Evolutionary conservation across 2,329 filamentous ascomycete genomes (phyloP).

Genomic region (Coleophoma eucalyptorum): DNA sequence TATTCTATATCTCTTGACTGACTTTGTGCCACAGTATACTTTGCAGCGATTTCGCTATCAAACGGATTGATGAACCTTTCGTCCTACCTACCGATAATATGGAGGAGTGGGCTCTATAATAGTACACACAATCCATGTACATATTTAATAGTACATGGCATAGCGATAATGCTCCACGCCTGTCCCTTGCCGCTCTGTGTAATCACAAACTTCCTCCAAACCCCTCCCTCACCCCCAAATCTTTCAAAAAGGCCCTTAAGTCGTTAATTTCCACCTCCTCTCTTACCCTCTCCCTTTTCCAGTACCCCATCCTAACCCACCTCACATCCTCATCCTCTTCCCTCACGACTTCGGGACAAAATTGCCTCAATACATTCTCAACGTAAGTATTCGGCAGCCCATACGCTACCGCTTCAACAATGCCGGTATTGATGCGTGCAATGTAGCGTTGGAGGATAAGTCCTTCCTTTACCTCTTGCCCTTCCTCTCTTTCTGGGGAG

Average conservation of each 20-base stretch:
- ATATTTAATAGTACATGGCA: neutral
- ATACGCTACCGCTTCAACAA: constrained; percentile 45
- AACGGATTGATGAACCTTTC: constrained; percentile 91
- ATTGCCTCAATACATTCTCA: constrained; percentile 7
- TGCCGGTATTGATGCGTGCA: constrained; percentile 58
- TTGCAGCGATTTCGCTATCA: constrained; percentile 93
- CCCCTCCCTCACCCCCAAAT: too few species aligned
- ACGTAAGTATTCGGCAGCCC: constrained; percentile 46
- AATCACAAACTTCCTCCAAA: too few species aligned
- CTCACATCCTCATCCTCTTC: constrained; percentile 3
- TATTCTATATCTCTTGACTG: constrained; percentile 13
- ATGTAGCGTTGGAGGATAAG: constrained; percentile 54
- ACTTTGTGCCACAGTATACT: constrained; percentile 62
- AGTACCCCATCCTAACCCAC: neutral
- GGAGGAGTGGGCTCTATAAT: constrained; percentile 74
- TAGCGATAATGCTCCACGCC: neutral
- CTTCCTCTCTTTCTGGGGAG: constrained; percentile 21
- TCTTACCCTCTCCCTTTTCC: too few species aligned
- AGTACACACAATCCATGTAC: neutral
- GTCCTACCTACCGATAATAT: constrained; percentile 68
- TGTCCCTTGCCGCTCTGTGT: too few species aligned
- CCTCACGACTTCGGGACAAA: constrained; percentile 2
- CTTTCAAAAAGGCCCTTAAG: too few species aligned
- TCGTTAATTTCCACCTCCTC: too few species aligned
- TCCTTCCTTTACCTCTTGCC: constrained; percentile 20